Conservation (phyloP, 345 rosid species). For the Brassica incana region DNA sequence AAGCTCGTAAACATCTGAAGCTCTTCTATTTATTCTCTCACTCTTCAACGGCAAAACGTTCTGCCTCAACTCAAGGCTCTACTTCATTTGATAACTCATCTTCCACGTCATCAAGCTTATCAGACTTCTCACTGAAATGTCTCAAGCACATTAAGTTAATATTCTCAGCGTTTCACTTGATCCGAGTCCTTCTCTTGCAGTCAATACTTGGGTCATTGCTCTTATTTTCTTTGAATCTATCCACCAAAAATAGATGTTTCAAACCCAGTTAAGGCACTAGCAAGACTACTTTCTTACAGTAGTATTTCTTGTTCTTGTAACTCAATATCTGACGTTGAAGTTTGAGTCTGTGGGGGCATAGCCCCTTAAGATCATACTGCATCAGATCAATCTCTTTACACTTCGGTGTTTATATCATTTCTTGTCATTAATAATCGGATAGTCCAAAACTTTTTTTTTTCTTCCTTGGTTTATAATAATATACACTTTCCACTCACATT, state of each 20-base stretch:
- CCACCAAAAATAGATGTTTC: neutral
- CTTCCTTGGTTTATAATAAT: conserved; percentile 15
- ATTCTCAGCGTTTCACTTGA: neutral
- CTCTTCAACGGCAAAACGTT: too few species aligned
- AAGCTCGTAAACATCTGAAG: too few species aligned
- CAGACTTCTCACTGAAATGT: neutral
- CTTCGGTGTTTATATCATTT: conserved; percentile 3
- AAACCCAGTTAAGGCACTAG: neutral
- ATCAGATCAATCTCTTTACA: conserved; percentile 7
- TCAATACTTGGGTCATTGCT: neutral
- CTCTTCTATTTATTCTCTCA: too few species aligned
- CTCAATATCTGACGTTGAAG: conserved; percentile 12
- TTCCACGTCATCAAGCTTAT: too few species aligned
- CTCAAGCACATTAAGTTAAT: neutral
- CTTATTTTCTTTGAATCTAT: neutral
- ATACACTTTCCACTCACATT: neutral
- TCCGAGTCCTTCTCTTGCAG: neutral
- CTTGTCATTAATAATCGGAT: neutral
- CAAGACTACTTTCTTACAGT: neutral
- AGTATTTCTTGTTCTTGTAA: neutral
- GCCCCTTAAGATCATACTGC: neutral
- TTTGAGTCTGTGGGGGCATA: neutral
- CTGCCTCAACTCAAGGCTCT: too few species aligned
- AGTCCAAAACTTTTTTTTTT: conserved; percentile 9
- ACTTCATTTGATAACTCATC: too few species aligned